Conservation (phyloP, 2,329 filamentous ascomycete species). For the Cordyceps cateniannulata region DNA sequence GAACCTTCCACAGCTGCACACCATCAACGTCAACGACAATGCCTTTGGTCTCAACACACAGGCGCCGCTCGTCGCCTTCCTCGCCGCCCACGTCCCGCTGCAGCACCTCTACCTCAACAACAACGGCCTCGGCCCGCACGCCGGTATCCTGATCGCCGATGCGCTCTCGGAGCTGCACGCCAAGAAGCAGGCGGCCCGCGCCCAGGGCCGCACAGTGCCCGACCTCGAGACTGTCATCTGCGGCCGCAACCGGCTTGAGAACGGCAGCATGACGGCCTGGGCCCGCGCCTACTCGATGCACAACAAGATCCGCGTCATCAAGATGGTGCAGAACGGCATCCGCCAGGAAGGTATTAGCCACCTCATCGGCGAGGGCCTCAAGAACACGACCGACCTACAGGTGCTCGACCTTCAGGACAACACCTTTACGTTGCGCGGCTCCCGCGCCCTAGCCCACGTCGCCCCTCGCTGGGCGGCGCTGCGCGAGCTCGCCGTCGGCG, state of each 20-base stretch:
- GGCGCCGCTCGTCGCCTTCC: conserved; percentile 85
- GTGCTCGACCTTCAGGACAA: conserved; percentile 94
- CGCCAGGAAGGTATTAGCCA: conserved; percentile 84
- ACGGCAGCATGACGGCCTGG: conserved; percentile 94
- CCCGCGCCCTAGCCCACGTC: conserved; percentile 69
- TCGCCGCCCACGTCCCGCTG: conserved; percentile 79
- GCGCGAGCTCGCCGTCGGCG: conserved; percentile 79
- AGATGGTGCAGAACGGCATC: conserved; percentile 99
- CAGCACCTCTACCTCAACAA: conserved; percentile 97
- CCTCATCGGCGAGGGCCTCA: conserved; percentile 72
- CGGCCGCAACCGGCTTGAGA: conserved; percentile 91
- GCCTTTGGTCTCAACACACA: conserved; percentile 95
- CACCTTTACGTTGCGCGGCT: conserved; percentile 81
- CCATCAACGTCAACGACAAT: conserved; percentile 95
- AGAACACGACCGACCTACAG: conserved; percentile 60
- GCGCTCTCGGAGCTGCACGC: conserved; percentile 75
- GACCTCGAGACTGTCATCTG: conserved; percentile 95
- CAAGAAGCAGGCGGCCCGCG: conserved; percentile 74
- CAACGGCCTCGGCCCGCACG: conserved; percentile 90
- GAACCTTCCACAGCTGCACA: conserved; percentile 78
- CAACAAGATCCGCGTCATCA: conserved; percentile 72
- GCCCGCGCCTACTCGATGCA: conserved; percentile 81
- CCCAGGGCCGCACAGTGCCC: conserved; percentile 65
- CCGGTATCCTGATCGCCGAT: conserved; percentile 82
- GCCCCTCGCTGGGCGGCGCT: conserved; percentile 68